Evolutionary conservation across 2,329 filamentous ascomycete species (phyloP).

Genomic region (Fonsecaea pedrosoi): DNA sequence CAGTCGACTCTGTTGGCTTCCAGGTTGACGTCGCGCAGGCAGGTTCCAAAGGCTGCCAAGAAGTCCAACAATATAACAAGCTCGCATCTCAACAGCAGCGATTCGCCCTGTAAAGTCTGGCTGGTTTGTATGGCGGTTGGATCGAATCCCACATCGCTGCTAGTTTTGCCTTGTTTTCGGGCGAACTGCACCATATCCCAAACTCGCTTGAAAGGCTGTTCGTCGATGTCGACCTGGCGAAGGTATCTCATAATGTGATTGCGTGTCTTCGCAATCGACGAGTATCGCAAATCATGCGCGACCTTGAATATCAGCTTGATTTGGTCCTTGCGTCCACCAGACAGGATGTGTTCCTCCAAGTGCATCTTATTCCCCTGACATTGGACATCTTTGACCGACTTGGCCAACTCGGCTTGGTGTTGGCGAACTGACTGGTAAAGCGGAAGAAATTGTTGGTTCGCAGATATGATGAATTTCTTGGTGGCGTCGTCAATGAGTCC

Average conservation of each 20-base stretch:
- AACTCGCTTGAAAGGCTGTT: slow-evolving; percentile 51
- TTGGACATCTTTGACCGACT: background rate
- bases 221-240: slow-evolving; percentile 44
- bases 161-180: slow-evolving; percentile 41
- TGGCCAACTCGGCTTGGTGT: background rate
- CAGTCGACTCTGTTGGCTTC: slow-evolving; percentile 50
- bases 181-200: slow-evolving; percentile 46
- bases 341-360: slow-evolving; percentile 26
- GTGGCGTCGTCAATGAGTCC: slow-evolving; percentile 59
- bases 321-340: slow-evolving; percentile 39
- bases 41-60: slow-evolving; percentile 33
- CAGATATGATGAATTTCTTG: slow-evolving; percentile 68
- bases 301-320: slow-evolving; percentile 39
- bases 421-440: slow-evolving; percentile 44
- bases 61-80: slow-evolving; percentile 56
- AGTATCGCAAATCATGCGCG: slow-evolving; percentile 37
- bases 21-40: slow-evolving; percentile 44
- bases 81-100: slow-evolving; percentile 59
- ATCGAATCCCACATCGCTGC: slow-evolving; percentile 40
- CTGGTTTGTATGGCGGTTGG: slow-evolving; percentile 47
- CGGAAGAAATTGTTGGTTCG: slow-evolving; percentile 52
- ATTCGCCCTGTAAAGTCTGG: slow-evolving; percentile 51
- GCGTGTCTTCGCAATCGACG: slow-evolving; percentile 18
- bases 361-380: slow-evolving; percentile 4
- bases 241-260: slow-evolving; percentile 43